phyloP scores from a whole-genome alignment of 2,329 filamentous ascomycete species.

The Apiospora kogelbergensis region DNA sequence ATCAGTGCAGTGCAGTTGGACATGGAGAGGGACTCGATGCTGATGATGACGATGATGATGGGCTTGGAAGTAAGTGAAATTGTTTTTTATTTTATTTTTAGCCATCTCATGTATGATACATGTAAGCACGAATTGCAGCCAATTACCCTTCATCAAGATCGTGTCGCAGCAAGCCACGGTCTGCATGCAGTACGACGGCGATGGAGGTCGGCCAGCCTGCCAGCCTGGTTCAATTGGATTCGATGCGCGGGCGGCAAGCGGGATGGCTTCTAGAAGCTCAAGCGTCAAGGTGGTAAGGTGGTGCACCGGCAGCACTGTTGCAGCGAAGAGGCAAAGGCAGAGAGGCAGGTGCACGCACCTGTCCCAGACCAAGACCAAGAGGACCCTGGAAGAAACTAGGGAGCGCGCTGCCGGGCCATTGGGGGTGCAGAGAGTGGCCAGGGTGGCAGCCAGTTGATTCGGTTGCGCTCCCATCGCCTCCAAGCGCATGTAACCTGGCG shows the following conservation, averaged over 20 bases:
- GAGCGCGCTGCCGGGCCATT: background rate
- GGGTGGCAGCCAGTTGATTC: background rate
- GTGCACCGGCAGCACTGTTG: background rate
- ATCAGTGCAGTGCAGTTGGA: background rate
- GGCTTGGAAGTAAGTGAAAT: background rate
- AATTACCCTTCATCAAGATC: background rate
- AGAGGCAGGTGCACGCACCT: constrained; percentile 1
- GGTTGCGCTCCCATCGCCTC: background rate
- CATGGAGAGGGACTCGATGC: background rate
- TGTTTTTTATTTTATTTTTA: background rate
- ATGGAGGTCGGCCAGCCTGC: background rate
- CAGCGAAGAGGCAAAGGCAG: background rate
- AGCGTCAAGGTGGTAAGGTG: too few species aligned
- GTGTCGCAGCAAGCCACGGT: background rate
- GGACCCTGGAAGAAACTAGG: background rate
- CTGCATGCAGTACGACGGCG: background rate
- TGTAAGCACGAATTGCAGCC: background rate
- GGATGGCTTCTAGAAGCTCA: constrained; percentile 6
- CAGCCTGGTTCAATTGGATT: background rate
- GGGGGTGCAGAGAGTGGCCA: too few species aligned
- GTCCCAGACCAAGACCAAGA: background rate
- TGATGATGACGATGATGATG: background rate
- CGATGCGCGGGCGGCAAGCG: background rate
- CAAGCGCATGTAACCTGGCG: background rate
- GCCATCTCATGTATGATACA: background rate